Conservation (phyloP, 768 basidiomycete genomes). For the Phaffia tasmanica region DNA sequence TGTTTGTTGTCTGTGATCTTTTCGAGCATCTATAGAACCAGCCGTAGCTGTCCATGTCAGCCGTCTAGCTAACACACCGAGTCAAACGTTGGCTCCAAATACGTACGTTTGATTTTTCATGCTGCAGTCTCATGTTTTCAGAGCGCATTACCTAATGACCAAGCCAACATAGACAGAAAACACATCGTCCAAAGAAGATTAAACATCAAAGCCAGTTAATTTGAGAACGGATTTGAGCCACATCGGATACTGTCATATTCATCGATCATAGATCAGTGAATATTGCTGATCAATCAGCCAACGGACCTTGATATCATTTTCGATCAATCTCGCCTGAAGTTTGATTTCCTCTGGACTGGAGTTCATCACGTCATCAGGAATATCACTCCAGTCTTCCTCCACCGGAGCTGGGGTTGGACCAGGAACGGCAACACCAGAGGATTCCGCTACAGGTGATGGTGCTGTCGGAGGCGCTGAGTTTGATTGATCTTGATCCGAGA, state of each 20-base stretch:
- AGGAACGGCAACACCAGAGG: too few species aligned
- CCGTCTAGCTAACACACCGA: too few species aligned
- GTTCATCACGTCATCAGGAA: conserved; percentile 73
- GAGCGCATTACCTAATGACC: conserved; percentile 81
- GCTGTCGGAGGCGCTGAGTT: too few species aligned
- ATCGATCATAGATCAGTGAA: background rate
- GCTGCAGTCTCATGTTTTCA: conserved; percentile 78
- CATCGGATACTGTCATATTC: background rate
- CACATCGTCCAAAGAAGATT: too few species aligned
- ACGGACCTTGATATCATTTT: conserved; percentile 86
- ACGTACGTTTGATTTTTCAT: conserved; percentile 57
- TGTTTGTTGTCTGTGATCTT: conserved; percentile 96
- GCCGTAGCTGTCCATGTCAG: background rate
- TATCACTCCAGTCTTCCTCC: conserved; percentile 74
- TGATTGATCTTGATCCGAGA: too few species aligned
- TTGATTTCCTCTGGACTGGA: conserved; percentile 74
- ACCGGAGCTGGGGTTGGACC: background rate
- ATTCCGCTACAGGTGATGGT: too few species aligned
- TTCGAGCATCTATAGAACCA: conserved; percentile 68
- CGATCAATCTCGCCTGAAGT: conserved; percentile 81
- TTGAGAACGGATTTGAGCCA: background rate
- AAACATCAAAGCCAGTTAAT: background rate
- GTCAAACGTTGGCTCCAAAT: too few species aligned
- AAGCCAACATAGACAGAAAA: conserved; percentile 1
- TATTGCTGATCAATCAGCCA: background rate